Conservation (phyloP, 2,329 filamentous ascomycete genomes). For the Penicillium sp. region DNA sequence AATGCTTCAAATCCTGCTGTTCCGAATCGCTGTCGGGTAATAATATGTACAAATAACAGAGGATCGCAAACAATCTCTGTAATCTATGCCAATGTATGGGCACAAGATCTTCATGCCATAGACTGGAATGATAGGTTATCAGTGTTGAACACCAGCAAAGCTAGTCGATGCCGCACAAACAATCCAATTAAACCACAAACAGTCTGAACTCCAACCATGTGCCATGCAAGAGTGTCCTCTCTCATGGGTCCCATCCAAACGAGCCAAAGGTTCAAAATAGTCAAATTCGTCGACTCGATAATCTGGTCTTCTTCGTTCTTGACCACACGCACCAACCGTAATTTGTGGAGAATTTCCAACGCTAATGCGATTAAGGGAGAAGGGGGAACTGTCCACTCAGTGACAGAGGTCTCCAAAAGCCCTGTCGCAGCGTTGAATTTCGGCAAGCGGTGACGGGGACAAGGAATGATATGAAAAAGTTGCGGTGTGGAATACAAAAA, state of each 20-base stretch:
- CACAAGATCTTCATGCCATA: constrained; percentile 3
- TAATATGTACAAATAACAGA: constrained; percentile 9
- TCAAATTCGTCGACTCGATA: constrained; percentile 82
- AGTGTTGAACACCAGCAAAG: constrained; percentile 82
- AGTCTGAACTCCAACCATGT: constrained; percentile 77
- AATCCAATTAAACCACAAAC: constrained; percentile 76
- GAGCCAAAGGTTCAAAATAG: constrained; percentile 92
- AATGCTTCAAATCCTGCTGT: not conserved
- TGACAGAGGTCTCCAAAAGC: constrained; percentile 81
- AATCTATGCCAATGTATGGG: no score
- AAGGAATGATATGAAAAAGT: constrained; percentile 85
- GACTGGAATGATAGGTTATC: constrained; percentile 63
- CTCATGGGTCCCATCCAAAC: constrained; percentile 91
- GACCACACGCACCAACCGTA: constrained; percentile 68
- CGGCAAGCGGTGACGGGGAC: constrained; percentile 87
- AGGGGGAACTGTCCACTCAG: constrained; percentile 74
- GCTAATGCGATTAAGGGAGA: constrained; percentile 60
- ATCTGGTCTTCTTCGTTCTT: constrained; percentile 69
- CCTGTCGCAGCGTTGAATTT: constrained; percentile 83
- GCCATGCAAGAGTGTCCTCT: constrained; percentile 78
- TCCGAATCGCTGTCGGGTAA: not conserved
- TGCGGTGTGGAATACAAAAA: constrained; percentile 93
- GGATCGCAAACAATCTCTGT: not conserved
- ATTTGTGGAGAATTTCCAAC: constrained; percentile 66
- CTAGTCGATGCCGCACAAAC: constrained; percentile 81